phyloP scores from a whole-genome alignment of 768 basidiomycete genomes.

The Porpolomopsis calyptriformis region DNA sequence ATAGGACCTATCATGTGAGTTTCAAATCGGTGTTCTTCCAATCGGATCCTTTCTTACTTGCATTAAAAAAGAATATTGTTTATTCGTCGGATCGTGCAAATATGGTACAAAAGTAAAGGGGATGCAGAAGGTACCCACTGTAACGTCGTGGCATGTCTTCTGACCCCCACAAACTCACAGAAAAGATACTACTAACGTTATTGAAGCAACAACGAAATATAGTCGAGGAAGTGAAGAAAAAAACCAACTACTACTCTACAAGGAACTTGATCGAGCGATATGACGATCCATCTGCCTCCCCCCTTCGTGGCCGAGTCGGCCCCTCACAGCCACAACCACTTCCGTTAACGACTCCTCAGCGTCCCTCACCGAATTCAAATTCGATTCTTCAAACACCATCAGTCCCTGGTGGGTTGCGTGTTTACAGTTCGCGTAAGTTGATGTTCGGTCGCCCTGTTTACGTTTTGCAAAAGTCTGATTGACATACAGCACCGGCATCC shows the following conservation, averaged over 20 bases:
- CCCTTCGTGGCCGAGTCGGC: conserved; percentile 29
- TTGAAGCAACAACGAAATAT: conserved; percentile 73
- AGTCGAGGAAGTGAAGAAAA: conserved; percentile 95
- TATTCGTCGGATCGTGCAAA: conserved; percentile 67
- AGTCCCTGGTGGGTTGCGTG: background rate
- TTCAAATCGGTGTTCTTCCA: too few relatives aligned
- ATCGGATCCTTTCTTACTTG: too few relatives aligned
- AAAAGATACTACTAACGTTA: conserved; percentile 64
- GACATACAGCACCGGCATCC: conserved; percentile 1
- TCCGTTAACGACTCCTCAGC: conserved; percentile 24
- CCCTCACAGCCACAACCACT: conserved; percentile 17
- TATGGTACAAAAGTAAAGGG: conserved; percentile 75
- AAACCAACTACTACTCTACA: conserved; percentile 91
- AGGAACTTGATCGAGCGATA: conserved; percentile 84
- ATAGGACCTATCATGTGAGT: conserved; percentile 74
- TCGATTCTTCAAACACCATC: background rate
- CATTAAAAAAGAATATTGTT: conserved; percentile 76
- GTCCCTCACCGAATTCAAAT: background rate
- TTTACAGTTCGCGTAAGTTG: background rate
- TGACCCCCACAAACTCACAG: conserved; percentile 27
- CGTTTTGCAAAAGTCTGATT: background rate
- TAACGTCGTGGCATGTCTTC: background rate
- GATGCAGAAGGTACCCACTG: conserved; percentile 58
- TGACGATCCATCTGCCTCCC: conserved; percentile 45
- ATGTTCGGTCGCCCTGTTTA: background rate